Conservation (phyloP, 208 protist genomes). For the Crithidia expoeki region DNA sequence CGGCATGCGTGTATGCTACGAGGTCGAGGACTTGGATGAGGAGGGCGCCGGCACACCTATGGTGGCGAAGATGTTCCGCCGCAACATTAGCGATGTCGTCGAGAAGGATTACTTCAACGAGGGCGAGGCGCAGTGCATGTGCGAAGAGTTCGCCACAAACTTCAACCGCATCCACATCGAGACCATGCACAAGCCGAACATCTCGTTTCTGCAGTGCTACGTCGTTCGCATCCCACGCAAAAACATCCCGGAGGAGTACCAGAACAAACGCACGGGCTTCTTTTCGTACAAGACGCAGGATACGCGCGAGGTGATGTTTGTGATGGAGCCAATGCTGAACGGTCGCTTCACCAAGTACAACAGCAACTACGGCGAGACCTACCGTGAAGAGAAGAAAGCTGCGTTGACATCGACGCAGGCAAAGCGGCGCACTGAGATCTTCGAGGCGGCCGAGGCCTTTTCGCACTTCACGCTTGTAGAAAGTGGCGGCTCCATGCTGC, state of each 20-base stretch:
- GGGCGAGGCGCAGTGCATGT: conserved; percentile 86
- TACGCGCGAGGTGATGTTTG: conserved; percentile 73
- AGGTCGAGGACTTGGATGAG: conserved; percentile 85
- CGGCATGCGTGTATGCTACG: conserved; percentile 86
- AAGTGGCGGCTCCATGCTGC: conserved; percentile 71
- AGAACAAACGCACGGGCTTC: conserved; percentile 53
- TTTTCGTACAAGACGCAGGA: conserved; percentile 81
- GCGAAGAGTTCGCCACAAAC: conserved; percentile 82
- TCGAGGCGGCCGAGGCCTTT: conserved; percentile 87
- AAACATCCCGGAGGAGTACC: conserved; percentile 58
- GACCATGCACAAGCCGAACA: conserved; percentile 55
- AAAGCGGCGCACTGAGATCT: conserved; percentile 53
- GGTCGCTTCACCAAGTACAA: conserved; percentile 91
- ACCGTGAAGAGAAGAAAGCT: conserved; percentile 67
- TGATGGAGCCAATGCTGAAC: conserved; percentile 89
- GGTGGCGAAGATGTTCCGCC: conserved; percentile 89
- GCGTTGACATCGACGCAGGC: conserved; percentile 45
- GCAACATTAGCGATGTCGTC: conserved; percentile 68
- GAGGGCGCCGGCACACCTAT: conserved; percentile 58
- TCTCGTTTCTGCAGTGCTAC: conserved; percentile 89
- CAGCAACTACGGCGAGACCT: conserved; percentile 86
- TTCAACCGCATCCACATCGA: conserved; percentile 72
- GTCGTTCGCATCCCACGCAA: conserved; percentile 67
- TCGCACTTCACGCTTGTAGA: conserved; percentile 82
- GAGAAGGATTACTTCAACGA: conserved; percentile 91